A percentile compares a stretch with the other conserved stretches of the same genome.
Conservation (phyloP, 2,329 filamentous ascomycete genomes). For the Fusarium agapanthi region DNA sequence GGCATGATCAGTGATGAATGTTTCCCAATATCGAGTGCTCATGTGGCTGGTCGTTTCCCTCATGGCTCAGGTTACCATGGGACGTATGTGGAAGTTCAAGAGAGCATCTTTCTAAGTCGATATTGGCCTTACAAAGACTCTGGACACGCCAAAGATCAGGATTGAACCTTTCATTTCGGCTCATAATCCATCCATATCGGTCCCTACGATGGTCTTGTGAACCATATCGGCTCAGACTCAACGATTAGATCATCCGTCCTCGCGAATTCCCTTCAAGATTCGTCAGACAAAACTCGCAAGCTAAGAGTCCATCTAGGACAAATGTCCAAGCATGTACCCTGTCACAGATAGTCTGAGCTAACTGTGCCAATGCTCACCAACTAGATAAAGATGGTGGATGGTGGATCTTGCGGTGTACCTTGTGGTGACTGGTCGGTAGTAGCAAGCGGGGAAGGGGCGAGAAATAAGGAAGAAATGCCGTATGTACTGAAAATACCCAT, state of each 20-base stretch:
- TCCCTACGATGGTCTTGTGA: not conserved
- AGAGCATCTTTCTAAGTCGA: not conserved
- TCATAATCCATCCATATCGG: not conserved
- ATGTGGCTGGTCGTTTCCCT: conserved; percentile 1
- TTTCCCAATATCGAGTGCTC: not conserved
- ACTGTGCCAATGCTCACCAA: conserved; percentile 9
- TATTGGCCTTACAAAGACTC: not conserved
- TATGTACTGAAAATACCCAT: conserved; percentile 2
- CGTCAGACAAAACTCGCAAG: not conserved
- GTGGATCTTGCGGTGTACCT: conserved; percentile 30
- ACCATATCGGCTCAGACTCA: not conserved
- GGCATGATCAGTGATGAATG: not conserved
- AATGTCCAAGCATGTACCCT: conserved; percentile 14
- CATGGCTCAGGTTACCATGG: conserved; percentile 8
- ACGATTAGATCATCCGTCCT: not conserved
- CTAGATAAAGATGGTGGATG: conserved; percentile 23
- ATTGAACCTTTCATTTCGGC: not conserved
- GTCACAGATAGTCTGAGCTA: conserved; percentile 20
- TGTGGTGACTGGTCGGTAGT: conserved; percentile 22
- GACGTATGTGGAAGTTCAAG: conserved; percentile 9
- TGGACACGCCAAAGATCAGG: not conserved
- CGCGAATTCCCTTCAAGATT: not conserved
- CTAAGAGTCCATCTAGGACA: conserved; percentile 2
- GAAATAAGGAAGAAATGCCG: conserved; percentile 20
- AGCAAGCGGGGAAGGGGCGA: conserved; percentile 35